Conservation (phyloP, 2,329 filamentous ascomycete species). For the Sclerotinia minor region DNA sequence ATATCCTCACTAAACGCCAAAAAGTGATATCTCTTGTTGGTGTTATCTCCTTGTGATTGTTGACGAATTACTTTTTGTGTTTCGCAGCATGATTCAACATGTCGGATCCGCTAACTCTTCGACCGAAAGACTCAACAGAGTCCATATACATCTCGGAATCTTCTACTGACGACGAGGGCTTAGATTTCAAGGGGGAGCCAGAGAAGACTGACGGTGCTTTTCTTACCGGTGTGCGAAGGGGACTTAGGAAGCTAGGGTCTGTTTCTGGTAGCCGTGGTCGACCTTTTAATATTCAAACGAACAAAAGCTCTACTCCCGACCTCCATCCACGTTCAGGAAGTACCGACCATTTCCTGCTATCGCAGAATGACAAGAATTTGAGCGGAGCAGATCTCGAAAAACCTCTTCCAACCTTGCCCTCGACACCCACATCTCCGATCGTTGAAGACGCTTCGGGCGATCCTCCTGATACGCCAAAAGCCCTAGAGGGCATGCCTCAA, state of each 20-base stretch:
- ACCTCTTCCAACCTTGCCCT: conserved; percentile 40
- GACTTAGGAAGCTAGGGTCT: conserved; percentile 40
- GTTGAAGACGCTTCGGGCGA: conserved; percentile 25
- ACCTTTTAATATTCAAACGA: conserved; percentile 33
- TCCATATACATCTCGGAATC: conserved; percentile 33
- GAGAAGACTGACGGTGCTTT: conserved; percentile 34
- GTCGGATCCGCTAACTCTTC: conserved; percentile 40
- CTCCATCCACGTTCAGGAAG: conserved; percentile 28
- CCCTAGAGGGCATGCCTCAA: conserved; percentile 33
- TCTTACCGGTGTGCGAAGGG: conserved; percentile 39
- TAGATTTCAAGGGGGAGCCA: conserved; percentile 15
- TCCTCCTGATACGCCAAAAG: conserved; percentile 37
- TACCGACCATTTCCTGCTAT: conserved; percentile 20
- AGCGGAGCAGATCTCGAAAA: conserved; percentile 39
- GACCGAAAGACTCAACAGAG: conserved; percentile 38
- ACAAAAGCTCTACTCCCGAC: conserved; percentile 28
- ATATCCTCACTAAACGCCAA: conserved; percentile 27
- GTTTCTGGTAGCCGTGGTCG: conserved; percentile 35
- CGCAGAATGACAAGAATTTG: conserved; percentile 31
- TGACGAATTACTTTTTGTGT: conserved; percentile 21
- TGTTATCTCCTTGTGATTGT: conserved; percentile 26
- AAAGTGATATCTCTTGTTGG: conserved; percentile 20
- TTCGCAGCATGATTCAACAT: conserved; percentile 39
- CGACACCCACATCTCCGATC: conserved; percentile 33
- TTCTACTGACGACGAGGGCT: conserved; percentile 33